Base-by-base conservation (phyloP, 129 eudicot genomes). In the Dittrichia graveolens region DNA sequence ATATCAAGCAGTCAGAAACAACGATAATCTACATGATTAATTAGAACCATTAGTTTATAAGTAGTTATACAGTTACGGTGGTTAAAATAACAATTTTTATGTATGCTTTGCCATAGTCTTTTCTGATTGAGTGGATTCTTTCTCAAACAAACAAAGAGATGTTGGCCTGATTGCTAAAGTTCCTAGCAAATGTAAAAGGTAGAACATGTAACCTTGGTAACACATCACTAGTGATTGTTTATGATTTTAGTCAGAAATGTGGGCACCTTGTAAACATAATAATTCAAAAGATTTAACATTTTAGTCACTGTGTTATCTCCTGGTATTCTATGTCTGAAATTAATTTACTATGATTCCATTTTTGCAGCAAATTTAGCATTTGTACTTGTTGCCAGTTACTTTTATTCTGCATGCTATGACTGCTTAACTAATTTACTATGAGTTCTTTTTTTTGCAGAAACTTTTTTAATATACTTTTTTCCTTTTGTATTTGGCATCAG, bases 401-500 rank as follows among this genome's bases (percentile, higher is more conserved):
- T 24, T 24, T 24, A 24, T 24, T 24, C 31, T 24, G 18, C n/a
- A 18, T 53, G 59, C 59, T 53, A 53, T 7, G 24, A 11, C 2
- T 18, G 18, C n/a, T 24, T 24, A 15, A 53, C n/a, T 14, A 15
- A 53, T 53, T 53, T 53, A 53, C 35, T 53, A 18, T 31, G 14
- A 53, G 19, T 53, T 53, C 19, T 7, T 47, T 14, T 31, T 66
- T 61, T 47, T 15, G 31, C 56, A 19, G 12, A 16, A 68, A 46
- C 38, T 10, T 58, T 73, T 47, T 24, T 0, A 60, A 24, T 2
- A 24, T 24, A 24, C 31, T 24, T 24, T 46, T 79, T 55, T 50
- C 68, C 68, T 16, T 50, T 14, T 76, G 13, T 79, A 57, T 55
- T 42, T 64, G 74, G 57, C 35, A 69, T 73, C 84, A 95, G 99